Base-by-base conservation (phyloP, 129 eudicot genomes). In the Tagetes erecta region DNA sequence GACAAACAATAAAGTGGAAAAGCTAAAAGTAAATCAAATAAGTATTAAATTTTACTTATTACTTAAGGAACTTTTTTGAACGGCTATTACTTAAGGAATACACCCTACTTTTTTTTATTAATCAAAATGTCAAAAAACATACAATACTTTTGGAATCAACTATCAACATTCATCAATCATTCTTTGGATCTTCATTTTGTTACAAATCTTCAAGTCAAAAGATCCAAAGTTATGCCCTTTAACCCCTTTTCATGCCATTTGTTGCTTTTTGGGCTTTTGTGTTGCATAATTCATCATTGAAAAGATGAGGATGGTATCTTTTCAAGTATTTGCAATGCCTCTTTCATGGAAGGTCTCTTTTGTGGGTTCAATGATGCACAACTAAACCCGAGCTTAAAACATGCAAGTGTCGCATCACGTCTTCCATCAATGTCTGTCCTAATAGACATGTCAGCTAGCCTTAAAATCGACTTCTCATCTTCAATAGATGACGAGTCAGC, bases 331-430 rank as follows among this genome's bases (percentile, higher is more conserved):
- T 83, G 97, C 53, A 86, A 57, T 35, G 88, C 98, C 68, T 93
- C 92, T 86, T 85, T 93, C 98, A 93, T 93, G 33, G 85, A 81
- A 71, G 98, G 98, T 68, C 98, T 93, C 79, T 88, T 93, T 70
- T 86, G 92, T 72, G 98, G 92, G 56, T 78, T 84, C 83, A 93
- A 78, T 42, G 96, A 83, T 55, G 97, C 97, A 88, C 98, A 93
- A 73, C 77, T 73, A 71, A 90, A 90, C 65, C 96, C 98, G 0
- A 93, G 78, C 74, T 86, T 90, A 49, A 90, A 88, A 81, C 90
- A 86, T 35, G 85, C 59, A 73, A 91, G 65, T 55, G 77, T 82
- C 60, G 83, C 85, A 0, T 88, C 95, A 78, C 90, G 97, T 60
- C 86, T 83, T 13, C 81, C 84, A 13, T 80, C 84, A 73, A 80